A percentile compares a stretch with the other conserved stretches of the same genome.
These are phyloP conservation scores for Aspergillus affinis DNA, from an alignment of 495 filamentous ascomycete genomes.

Conservation along the genomic window DNA sequence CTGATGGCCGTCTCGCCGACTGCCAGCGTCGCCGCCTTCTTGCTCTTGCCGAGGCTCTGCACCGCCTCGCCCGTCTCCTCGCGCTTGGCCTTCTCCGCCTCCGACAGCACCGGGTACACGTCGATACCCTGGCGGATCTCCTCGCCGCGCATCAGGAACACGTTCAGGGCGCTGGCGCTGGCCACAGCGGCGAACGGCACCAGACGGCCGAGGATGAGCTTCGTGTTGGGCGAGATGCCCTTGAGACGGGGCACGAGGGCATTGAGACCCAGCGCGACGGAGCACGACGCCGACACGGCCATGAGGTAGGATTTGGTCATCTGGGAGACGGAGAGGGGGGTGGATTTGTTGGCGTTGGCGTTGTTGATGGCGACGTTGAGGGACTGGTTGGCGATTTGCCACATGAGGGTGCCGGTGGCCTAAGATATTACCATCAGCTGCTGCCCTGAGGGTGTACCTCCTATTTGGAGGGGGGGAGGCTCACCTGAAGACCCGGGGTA, in stretches of 20 bases:
- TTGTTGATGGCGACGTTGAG: slow-evolving; percentile 98
- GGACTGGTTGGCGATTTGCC: slow-evolving; percentile 96
- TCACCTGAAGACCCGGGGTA: slow-evolving; percentile 62
- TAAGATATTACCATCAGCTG: slow-evolving; percentile 24
- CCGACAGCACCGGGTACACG: slow-evolving; percentile 72
- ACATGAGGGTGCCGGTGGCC: slow-evolving; percentile 85
- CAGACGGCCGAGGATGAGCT: slow-evolving; percentile 72
- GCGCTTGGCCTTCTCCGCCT: slow-evolving; percentile 41
- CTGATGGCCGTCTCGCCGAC: slow-evolving; percentile 89
- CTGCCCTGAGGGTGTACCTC: not conserved
- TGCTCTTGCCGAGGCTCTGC: slow-evolving; percentile 75
- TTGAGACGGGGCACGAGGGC: slow-evolving; percentile 82
- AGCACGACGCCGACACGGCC: slow-evolving; percentile 88
- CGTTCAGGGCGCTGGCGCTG: slow-evolving; percentile 85
- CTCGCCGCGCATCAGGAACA: slow-evolving; percentile 95
- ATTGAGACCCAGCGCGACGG: slow-evolving; percentile 91
- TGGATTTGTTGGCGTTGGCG: slow-evolving; percentile 96
- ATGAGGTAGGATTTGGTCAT: slow-evolving; percentile 87
- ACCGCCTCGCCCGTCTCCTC: slow-evolving; percentile 60
- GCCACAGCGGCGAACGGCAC: slow-evolving; percentile 96
- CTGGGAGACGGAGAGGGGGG: slow-evolving; percentile 74
- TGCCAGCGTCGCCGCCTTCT: slow-evolving; percentile 80
- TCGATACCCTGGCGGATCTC: slow-evolving; percentile 93
- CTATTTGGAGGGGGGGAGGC: not conserved
- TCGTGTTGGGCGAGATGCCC: slow-evolving; percentile 67